Evolutionary conservation across 2,329 filamentous ascomycete species (phyloP).

Genomic region (Paraphaeosphaeria sporulosa): DNA sequence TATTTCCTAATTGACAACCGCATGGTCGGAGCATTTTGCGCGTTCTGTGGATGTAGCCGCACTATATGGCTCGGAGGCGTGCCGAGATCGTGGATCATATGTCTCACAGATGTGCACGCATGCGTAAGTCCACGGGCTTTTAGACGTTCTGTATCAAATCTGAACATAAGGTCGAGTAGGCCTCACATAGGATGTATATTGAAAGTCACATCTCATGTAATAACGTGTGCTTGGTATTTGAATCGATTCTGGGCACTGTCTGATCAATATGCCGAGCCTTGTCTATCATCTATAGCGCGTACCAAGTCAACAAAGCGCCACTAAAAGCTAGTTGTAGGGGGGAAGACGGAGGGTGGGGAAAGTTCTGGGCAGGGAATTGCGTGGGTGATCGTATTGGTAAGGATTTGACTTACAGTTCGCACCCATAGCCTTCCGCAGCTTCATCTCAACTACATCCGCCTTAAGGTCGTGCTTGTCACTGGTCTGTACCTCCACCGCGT

Average conservation of each 20-base stretch:
- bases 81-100: background rate
- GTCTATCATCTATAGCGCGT: conserved; percentile 16
- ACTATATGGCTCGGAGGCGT: background rate
- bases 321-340: background rate
- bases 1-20: conserved; percentile 4
- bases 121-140: background rate
- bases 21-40: conserved; percentile 8
- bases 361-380: background rate
- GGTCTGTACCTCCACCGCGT: conserved; percentile 71
- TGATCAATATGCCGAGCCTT: conserved; percentile 18
- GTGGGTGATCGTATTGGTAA: background rate
- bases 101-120: background rate
- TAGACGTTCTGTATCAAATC: background rate
- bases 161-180: background rate
- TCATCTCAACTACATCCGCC: conserved; percentile 66
- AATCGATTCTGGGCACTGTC: background rate
- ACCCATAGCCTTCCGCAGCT: conserved; percentile 71
- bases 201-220: background rate
- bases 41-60: background rate
- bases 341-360: background rate
- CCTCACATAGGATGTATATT: background rate
- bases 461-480: conserved; percentile 67
- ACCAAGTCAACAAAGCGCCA: background rate
- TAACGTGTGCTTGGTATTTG: background rate
- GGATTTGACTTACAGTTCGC: conserved; percentile 68